phyloP scores from a whole-genome alignment of 2,329 filamentous ascomycete genomes.

The Beauveria sp. region DNA sequence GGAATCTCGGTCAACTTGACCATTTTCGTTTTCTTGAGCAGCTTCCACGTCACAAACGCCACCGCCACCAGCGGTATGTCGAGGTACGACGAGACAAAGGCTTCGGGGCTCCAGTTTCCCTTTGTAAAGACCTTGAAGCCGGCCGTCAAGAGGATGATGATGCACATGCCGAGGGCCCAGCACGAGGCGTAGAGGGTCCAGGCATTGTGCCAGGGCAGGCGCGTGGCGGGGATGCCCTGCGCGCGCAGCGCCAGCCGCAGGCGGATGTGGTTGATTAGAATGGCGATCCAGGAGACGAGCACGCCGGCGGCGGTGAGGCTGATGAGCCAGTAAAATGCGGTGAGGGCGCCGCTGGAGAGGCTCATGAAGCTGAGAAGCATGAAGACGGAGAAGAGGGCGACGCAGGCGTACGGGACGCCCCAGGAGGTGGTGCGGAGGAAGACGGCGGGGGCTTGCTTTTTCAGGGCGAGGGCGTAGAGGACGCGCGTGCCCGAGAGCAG shows the following conservation, averaged over 20 bases:
- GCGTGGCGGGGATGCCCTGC: slow-evolving; percentile 42
- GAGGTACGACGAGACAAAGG: slow-evolving; percentile 55
- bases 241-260: slow-evolving; percentile 44
- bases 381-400: slow-evolving; percentile 45
- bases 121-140: slow-evolving; percentile 57
- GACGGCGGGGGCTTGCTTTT: slow-evolving; percentile 49
- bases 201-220: slow-evolving; percentile 55
- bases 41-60: slow-evolving; percentile 57
- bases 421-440: slow-evolving; percentile 52
- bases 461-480: slow-evolving; percentile 51
- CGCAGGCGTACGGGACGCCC: slow-evolving; percentile 55
- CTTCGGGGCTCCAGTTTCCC: slow-evolving; percentile 49
- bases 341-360: slow-evolving; percentile 48
- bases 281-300: slow-evolving; percentile 54
- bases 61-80: slow-evolving; percentile 51
- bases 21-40: slow-evolving; percentile 53
- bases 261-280: slow-evolving; percentile 53
- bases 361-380: slow-evolving; percentile 52
- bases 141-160: slow-evolving; percentile 60
- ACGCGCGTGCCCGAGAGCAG: slow-evolving; percentile 53
- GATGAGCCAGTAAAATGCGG: slow-evolving; percentile 59
- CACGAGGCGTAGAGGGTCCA: slow-evolving; percentile 58
- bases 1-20: slow-evolving; percentile 44
- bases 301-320: slow-evolving; percentile 55
- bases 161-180: slow-evolving; percentile 49